A percentile compares a stretch with the other conserved stretches of the same genome.
These are phyloP conservation scores for Talaromyces sp. DNA, from an alignment of 2,329 filamentous ascomycete species.

Conservation along the genomic window DNA sequence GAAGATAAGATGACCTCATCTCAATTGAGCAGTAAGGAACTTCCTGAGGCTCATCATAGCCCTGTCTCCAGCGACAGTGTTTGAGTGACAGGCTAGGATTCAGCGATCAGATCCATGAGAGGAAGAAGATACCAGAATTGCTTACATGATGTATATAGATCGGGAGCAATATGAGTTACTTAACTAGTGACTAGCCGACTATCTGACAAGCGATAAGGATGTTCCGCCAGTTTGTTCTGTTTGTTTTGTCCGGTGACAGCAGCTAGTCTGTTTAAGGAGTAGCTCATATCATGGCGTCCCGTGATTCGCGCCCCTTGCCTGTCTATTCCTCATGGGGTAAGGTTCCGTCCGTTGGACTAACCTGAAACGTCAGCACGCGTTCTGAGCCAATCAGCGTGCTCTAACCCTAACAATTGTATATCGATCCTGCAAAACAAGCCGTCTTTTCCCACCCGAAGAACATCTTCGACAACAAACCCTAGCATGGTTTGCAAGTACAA, in stretches of 20 bases:
- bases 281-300: background rate
- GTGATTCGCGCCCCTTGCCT: background rate
- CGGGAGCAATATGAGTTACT: background rate
- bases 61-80: background rate
- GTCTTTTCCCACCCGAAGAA: background rate
- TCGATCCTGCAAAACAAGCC: conserved; percentile 4
- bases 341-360: background rate
- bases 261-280: background rate
- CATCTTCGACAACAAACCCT: background rate
- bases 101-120: background rate
- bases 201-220: background rate
- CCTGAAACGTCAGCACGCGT: conserved; percentile 9
- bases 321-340: background rate
- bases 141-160: conserved; percentile 2
- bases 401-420: background rate
- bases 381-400: conserved; percentile 1
- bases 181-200: background rate
- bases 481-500: background rate
- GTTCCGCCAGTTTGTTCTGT: conserved; percentile 3
- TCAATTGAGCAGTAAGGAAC: background rate
- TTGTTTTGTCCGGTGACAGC: background rate
- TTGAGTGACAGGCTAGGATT: background rate
- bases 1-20: background rate
- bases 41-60: background rate
- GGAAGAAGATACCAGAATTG: background rate